Evolutionary conservation across 345 rosid genomes (phyloP).

Genomic region (Sonneratia alba): DNA sequence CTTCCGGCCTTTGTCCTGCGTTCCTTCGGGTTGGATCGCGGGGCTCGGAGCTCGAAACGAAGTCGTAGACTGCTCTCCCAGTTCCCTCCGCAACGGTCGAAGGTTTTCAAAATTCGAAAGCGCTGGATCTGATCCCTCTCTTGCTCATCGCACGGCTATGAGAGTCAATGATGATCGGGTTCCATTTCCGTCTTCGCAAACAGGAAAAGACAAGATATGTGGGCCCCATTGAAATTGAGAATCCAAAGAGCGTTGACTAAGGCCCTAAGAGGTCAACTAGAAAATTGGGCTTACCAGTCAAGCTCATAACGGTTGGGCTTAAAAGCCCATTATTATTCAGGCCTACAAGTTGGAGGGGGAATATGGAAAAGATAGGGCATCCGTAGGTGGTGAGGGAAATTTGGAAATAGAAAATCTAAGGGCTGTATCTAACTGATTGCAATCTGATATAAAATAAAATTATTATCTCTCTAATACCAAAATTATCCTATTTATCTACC

Average conservation of each 20-base stretch:
- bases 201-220: not conserved
- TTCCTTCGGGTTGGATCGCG: not conserved
- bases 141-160: slow-evolving; percentile 4
- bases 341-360: not conserved
- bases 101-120: slow-evolving; percentile 35
- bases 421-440: too few relatives aligned
- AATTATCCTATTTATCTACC: too few relatives aligned
- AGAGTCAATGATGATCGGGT: not conserved
- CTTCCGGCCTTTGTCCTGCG: not conserved
- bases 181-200: not conserved
- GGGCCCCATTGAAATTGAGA: not conserved
- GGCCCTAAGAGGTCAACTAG: not conserved
- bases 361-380: too few relatives aligned
- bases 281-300: not conserved
- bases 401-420: too few relatives aligned
- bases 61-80: not conserved
- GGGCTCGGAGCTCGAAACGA: not conserved
- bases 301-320: not conserved
- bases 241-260: not conserved
- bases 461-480: too few relatives aligned
- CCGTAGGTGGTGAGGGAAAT: too few relatives aligned
- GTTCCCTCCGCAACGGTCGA: slow-evolving; percentile 31
- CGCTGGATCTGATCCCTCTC: not conserved
- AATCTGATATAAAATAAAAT: too few relatives aligned
- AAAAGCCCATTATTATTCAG: not conserved